Evolutionary conservation across 257 asterid genomes (phyloP).

Genomic region (Nicotiana paniculata): DNA sequence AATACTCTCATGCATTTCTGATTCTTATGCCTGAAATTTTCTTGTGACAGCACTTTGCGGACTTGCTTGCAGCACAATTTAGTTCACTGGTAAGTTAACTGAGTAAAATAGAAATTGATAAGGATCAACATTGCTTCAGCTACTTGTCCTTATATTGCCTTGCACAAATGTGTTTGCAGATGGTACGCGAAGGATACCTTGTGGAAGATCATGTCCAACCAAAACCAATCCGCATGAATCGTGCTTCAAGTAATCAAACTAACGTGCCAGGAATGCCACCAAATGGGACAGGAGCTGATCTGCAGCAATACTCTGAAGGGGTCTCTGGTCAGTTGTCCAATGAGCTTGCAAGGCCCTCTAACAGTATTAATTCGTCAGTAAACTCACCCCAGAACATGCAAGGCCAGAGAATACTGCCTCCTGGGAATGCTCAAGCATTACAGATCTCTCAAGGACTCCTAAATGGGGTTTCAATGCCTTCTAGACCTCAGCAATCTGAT

Average conservation of each 20-base stretch:
- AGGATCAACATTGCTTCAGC: not conserved
- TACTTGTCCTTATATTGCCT: not conserved
- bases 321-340: slow-evolving; percentile 41
- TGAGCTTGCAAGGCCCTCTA: slow-evolving; percentile 49
- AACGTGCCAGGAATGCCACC: slow-evolving; percentile 40
- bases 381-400: slow-evolving; percentile 45
- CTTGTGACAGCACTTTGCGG: slow-evolving; percentile 80
- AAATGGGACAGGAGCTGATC: slow-evolving; percentile 37
- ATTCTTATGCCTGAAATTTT: slow-evolving; percentile 9
- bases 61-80: slow-evolving; percentile 83
- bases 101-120: not conserved
- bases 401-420: slow-evolving; percentile 59
- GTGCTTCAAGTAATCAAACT: slow-evolving; percentile 33
- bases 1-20: slow-evolving; percentile 16
- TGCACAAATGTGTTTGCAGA: slow-evolving; percentile 35
- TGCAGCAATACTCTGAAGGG: slow-evolving; percentile 64
- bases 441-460: slow-evolving; percentile 78
- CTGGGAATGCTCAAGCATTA: slow-evolving; percentile 52
- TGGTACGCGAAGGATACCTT: slow-evolving; percentile 68
- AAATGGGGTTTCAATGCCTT: slow-evolving; percentile 46
- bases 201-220: slow-evolving; percentile 68
- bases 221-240: slow-evolving; percentile 42
- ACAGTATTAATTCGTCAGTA: slow-evolving; percentile 32
- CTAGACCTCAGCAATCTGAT: slow-evolving; percentile 68
- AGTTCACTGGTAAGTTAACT: slow-evolving; percentile 55